These are phyloP conservation scores for Cladosporium colombiae DNA, from an alignment of 2,329 filamentous ascomycete genomes.

Conservation along the genomic window DNA sequence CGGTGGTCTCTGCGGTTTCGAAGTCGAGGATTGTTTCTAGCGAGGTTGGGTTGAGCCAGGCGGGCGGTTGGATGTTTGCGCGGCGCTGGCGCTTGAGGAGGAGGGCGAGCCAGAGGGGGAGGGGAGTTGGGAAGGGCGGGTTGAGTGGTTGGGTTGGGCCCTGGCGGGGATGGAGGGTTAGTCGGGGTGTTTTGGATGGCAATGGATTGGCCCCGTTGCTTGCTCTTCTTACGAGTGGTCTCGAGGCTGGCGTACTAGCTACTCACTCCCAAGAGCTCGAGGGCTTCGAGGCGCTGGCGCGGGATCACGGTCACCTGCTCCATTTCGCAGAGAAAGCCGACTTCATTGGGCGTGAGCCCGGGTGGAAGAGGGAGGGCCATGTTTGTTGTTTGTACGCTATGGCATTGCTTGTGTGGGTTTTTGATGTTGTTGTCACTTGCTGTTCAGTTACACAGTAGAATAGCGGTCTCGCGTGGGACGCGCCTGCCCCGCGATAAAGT, in stretches of 20 bases:
- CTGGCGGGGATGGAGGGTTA: constrained; percentile 50
- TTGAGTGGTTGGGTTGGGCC: constrained; percentile 74
- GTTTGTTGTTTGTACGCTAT: background rate
- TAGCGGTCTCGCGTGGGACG: constrained; percentile 11
- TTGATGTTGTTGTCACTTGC: background rate
- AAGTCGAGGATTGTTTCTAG: constrained; percentile 76
- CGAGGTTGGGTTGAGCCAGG: constrained; percentile 79
- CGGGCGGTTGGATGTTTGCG: constrained; percentile 86
- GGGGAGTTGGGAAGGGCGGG: constrained; percentile 74
- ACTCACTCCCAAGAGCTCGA: constrained; percentile 80
- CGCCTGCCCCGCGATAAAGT: constrained; percentile 13
- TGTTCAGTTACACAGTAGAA: background rate
- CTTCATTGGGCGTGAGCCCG: constrained; percentile 79
- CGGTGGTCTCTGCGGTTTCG: constrained; percentile 69
- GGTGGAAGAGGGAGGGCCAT: constrained; percentile 65
- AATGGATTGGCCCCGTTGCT: background rate
- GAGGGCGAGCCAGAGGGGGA: constrained; percentile 93
- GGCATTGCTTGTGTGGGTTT: background rate
- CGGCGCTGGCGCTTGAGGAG: constrained; percentile 92
- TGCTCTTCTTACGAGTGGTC: background rate
- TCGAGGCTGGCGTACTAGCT: background rate
- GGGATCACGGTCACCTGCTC: constrained; percentile 91
- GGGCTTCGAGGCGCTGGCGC: constrained; percentile 82
- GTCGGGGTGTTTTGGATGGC: background rate
- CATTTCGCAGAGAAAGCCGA: constrained; percentile 96